Conservation (phyloP, 2,329 filamentous ascomycete species). For the Chaetomium globosum region DNA sequence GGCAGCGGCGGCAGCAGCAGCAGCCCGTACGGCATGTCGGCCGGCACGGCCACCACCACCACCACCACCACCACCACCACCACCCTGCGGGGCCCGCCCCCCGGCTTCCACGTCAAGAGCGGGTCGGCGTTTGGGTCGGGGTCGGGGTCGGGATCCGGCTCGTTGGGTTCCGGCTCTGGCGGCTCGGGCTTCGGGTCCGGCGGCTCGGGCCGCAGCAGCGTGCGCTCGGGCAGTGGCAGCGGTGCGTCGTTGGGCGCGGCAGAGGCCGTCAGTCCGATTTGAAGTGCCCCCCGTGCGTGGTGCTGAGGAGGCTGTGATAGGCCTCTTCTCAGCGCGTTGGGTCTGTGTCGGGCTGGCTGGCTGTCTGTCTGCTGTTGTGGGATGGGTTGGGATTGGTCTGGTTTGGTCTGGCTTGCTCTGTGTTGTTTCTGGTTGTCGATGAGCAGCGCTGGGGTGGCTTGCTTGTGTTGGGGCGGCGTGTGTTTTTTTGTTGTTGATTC, state of each 20-base stretch:
- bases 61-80: conserved; percentile 8
- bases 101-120: conserved; percentile 33
- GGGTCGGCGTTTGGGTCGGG: conserved; percentile 35
- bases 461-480: not conserved
- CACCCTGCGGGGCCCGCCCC: conserved; percentile 34
- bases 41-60: conserved; percentile 17
- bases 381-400: not conserved
- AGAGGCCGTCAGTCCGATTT: conserved; percentile 52
- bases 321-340: too few relatives aligned
- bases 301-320: conserved; percentile 1
- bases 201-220: conserved; percentile 29
- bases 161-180: not conserved
- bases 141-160: conserved; percentile 38
- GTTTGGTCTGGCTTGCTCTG: not conserved
- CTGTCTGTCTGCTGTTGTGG: not conserved
- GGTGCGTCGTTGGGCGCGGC: conserved; percentile 56
- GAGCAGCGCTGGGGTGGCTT: not conserved
- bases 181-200: too few relatives aligned
- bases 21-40: conserved; percentile 15
- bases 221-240: conserved; percentile 50
- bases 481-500: not conserved
- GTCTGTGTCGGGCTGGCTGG: not conserved
- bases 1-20: not conserved
- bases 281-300: not conserved
- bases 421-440: not conserved